Percentiles rank a stretch among this genome's conserved stretches.
These are phyloP conservation scores for Aspergillus aculeatinus DNA, from an alignment of 2,329 filamentous ascomycete species.

Conservation along the genomic window DNA sequence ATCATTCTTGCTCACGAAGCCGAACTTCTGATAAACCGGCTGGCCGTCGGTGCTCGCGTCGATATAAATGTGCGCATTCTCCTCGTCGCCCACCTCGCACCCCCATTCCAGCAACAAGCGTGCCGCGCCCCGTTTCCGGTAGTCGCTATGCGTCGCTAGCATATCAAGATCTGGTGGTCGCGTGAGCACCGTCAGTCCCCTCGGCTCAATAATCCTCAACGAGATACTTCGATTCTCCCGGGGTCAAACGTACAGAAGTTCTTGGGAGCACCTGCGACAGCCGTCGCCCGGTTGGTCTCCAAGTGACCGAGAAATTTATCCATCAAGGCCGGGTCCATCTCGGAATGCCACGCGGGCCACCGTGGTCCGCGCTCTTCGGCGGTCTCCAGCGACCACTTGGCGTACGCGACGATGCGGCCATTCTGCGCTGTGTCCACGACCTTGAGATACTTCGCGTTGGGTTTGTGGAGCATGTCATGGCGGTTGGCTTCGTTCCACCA, in stretches of 20 bases:
- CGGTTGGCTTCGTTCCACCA: constrained; percentile 26
- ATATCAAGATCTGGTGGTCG: constrained; percentile 11
- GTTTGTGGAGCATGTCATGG: constrained; percentile 26
- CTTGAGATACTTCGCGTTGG: constrained; percentile 28
- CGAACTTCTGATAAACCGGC: constrained; percentile 15
- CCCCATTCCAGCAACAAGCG: constrained; percentile 22
- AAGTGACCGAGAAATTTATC: constrained; percentile 21
- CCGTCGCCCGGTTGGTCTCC: constrained; percentile 20
- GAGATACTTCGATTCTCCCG: not conserved
- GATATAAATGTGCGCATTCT: constrained; percentile 12
- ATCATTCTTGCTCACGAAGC: constrained; percentile 12
- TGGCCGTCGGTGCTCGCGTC: constrained; percentile 13
- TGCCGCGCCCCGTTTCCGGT: constrained; percentile 19
- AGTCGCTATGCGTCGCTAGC: constrained; percentile 22
- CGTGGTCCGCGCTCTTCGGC: constrained; percentile 26
- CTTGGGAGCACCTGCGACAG: constrained; percentile 24
- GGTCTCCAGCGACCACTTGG: constrained; percentile 31
- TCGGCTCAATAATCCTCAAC: not conserved
- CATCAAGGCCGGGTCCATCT: constrained; percentile 18
- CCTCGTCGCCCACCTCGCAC: constrained; percentile 15
- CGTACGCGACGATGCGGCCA: constrained; percentile 27
- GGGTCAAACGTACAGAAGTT: constrained; percentile 26
- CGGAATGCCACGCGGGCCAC: constrained; percentile 30
- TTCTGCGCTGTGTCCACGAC: constrained; percentile 23
- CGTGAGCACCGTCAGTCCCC: not conserved